These are phyloP conservation scores for Alternaria triticina DNA, from an alignment of 2,329 filamentous ascomycete species.

Conservation along the genomic window DNA sequence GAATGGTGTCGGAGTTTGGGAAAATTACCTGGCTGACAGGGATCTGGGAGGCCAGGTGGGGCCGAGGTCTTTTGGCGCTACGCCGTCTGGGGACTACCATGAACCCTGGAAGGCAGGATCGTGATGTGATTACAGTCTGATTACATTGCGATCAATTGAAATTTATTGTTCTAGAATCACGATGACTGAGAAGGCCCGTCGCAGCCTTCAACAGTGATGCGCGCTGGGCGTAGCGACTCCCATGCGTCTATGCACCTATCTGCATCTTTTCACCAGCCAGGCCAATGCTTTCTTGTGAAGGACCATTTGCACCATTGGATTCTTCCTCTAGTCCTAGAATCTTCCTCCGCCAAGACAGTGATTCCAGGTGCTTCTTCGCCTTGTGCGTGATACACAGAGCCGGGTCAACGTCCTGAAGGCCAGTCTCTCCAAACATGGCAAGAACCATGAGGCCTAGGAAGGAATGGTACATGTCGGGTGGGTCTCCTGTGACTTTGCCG, in stretches of 20 bases:
- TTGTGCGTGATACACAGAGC: constrained; percentile 75
- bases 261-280: constrained; percentile 5
- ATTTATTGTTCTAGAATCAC: neutral
- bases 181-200: neutral
- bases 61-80: constrained; percentile 9
- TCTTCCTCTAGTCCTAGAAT: constrained; percentile 14
- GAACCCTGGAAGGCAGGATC: neutral
- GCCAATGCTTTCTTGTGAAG: constrained; percentile 1
- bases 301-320: neutral
- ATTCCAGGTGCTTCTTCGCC: constrained; percentile 48
- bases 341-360: constrained; percentile 45
- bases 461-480: constrained; percentile 79
- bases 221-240: neutral
- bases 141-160: neutral
- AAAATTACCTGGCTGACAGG: constrained; percentile 32
- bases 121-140: neutral
- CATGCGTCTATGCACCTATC: constrained; percentile 4
- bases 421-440: constrained; percentile 72
- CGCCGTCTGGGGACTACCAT: neutral
- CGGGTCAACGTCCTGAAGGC: constrained; percentile 74
- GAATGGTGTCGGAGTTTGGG: constrained; percentile 14
- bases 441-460: constrained; percentile 86
- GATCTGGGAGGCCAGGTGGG: constrained; percentile 17
- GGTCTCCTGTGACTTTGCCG: constrained; percentile 54
- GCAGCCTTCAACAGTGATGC: neutral